These are phyloP conservation scores for Radiomyces spectabilis DNA, from an alignment of 192 early-diverging fungal genomes.

Conservation along the genomic window DNA sequence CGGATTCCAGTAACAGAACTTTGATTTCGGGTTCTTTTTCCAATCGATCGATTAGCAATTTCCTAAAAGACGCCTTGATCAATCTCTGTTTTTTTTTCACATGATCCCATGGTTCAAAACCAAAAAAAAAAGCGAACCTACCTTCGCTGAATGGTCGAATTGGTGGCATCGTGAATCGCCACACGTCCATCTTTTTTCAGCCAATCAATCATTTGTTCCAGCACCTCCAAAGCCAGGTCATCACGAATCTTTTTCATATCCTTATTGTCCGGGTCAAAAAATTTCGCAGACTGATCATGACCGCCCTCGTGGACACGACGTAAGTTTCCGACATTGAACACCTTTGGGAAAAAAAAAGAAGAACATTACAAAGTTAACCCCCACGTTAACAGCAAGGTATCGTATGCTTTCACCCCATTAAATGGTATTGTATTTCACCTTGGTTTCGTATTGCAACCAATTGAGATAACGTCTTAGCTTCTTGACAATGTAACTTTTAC, in stretches of 20 bases:
- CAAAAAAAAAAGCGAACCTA: slow-evolving; percentile 31
- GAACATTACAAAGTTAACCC: slow-evolving; percentile 27
- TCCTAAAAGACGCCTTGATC: slow-evolving; percentile 19
- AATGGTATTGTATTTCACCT: slow-evolving; percentile 31
- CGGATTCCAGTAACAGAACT: slow-evolving; percentile 73
- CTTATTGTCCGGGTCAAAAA: slow-evolving; percentile 89
- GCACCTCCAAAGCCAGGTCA: slow-evolving; percentile 79
- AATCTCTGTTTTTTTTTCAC: slow-evolving; percentile 15
- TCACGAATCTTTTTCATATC: slow-evolving; percentile 74
- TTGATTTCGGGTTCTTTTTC: slow-evolving; percentile 54
- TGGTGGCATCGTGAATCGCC: slow-evolving; percentile 93
- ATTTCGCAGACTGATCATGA: slow-evolving; percentile 67
- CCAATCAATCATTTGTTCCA: slow-evolving; percentile 91
- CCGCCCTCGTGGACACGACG: slow-evolving; percentile 57
- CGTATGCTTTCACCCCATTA: background rate
- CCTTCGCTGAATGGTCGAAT: slow-evolving; percentile 82
- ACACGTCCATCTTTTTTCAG: slow-evolving; percentile 81
- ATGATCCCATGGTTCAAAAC: no score
- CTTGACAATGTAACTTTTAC: slow-evolving; percentile 94
- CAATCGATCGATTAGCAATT: slow-evolving; percentile 53
- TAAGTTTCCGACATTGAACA: slow-evolving; percentile 96
- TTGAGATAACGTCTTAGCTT: slow-evolving; percentile 88
- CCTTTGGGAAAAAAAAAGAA: slow-evolving; percentile 40
- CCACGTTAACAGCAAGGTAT: slow-evolving; percentile 14
- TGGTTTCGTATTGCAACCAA: slow-evolving; percentile 73